Percentiles rank a stretch among this genome's conserved stretches.
These are phyloP conservation scores for Podaxis mareebaensis DNA, from an alignment of 768 basidiomycete species.

Conservation along the genomic window DNA sequence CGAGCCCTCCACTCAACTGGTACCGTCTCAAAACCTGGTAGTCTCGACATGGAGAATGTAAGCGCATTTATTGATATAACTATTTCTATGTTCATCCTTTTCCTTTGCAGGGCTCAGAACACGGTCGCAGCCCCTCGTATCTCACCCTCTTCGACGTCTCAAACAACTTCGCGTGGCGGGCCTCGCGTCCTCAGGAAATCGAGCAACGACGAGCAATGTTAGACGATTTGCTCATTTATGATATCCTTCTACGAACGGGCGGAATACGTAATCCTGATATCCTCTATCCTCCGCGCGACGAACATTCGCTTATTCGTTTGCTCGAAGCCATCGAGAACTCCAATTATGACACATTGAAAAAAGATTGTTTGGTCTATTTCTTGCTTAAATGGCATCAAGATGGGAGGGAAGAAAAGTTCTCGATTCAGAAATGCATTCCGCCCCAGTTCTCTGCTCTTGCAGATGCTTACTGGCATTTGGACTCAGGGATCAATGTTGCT, in stretches of 20 bases:
- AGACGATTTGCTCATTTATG: slow-evolving; percentile 69
- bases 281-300: slow-evolving; percentile 69
- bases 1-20: not conserved
- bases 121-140: slow-evolving; percentile 60
- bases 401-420: slow-evolving; percentile 53
- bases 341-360: slow-evolving; percentile 73
- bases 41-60: slow-evolving; percentile 12
- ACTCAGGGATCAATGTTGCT: slow-evolving; percentile 62
- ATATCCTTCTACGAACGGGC: slow-evolving; percentile 67
- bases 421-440: slow-evolving; percentile 59
- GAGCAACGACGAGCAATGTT: slow-evolving; percentile 61
- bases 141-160: slow-evolving; percentile 61
- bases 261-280: slow-evolving; percentile 58
- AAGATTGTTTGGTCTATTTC: slow-evolving; percentile 79
- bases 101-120: slow-evolving; percentile 7
- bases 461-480: slow-evolving; percentile 86
- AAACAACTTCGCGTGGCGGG: slow-evolving; percentile 60
- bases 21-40: not conserved
- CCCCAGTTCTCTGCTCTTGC: slow-evolving; percentile 74
- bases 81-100: not conserved
- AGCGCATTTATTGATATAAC: not conserved
- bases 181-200: slow-evolving; percentile 54
- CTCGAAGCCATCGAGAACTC: slow-evolving; percentile 62
- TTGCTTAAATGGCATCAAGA: slow-evolving; percentile 80
- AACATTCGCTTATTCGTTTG: slow-evolving; percentile 51